Base-by-base conservation (phyloP, 2,329 filamentous ascomycete genomes). In the Penicillium sp. region DNA sequence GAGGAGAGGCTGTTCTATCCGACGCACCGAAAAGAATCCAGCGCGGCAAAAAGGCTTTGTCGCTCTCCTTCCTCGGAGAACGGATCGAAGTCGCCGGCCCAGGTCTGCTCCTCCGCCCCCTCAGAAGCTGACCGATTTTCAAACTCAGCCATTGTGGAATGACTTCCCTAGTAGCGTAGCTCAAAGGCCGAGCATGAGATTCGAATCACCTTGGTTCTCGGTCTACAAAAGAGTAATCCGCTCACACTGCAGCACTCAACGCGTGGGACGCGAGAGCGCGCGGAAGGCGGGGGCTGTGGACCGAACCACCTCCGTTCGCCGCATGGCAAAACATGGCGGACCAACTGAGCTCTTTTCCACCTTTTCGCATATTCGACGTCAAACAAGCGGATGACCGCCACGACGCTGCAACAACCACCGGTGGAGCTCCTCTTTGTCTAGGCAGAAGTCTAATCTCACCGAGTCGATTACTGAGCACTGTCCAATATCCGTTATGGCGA, bases 1-100 rank as follows among this genome's bases (percentile, higher is more conserved):
- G 3, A 11, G 29, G 29, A 32, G 2, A 8, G 29, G 7, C 18
- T 18, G 18, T 32, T 32, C 11, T 32, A 11, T 32, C 11, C 11
- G 29, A 78, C 85, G 71, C 76, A 95, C 90, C 84, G 79, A 69
- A 93, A 97, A 9, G 91, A 96, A 72, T 95, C 89, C 45, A 97
- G 71, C 2, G 90, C 85, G 43, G 83, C 84, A 66, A 87, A 88
- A 8, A 97, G 78, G 42, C 94, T 89, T 52, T 78, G 78, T 42
- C 83, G 76, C 71, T 98, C 91, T 54, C 94, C 89, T 0, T 84
- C 82, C 60, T 96, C 90, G 8, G 81, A 74, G 42, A 85, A 76
- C 12, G 81, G 79, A 48, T 85, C 80, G 54, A 83, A 82, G 45
- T 84, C 76, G 3, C 81, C 83, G 32, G 71, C 71, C 83, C 83